phyloP scores from a whole-genome alignment of 2,329 filamentous ascomycete genomes.

The Didymella lethalis region DNA sequence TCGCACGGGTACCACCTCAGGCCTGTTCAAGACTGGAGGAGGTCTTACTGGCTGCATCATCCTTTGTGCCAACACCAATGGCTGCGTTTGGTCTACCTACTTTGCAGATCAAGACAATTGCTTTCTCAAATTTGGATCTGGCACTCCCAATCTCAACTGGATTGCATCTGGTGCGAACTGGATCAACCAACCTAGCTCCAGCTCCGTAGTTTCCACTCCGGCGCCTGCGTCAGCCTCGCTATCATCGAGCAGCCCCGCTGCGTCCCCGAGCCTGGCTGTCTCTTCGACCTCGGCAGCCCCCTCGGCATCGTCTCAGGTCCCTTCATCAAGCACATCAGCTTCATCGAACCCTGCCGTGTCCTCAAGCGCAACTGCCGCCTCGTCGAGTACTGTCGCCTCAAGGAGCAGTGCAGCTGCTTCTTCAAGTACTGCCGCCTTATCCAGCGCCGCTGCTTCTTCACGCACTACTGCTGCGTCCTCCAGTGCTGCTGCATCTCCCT shows the following conservation, averaged over 20 bases:
- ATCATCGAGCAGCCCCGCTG: no score
- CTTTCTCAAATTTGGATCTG: constrained; percentile 4
- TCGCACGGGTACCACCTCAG: neutral
- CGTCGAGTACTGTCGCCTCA: constrained; percentile 9
- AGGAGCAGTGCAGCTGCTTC: neutral
- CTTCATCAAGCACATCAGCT: constrained; percentile 2
- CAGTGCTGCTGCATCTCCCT: neutral
- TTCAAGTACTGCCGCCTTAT: neutral
- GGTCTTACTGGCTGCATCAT: neutral
- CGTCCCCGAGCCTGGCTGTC: neutral
- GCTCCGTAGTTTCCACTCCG: neutral
- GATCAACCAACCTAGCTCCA: neutral
- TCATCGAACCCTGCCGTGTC: neutral
- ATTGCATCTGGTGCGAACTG: constrained; percentile 1
- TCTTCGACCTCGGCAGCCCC: neutral
- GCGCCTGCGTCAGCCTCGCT: neutral
- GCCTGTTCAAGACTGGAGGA: neutral
- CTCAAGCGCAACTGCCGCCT: constrained; percentile 1
- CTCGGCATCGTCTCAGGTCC: neutral
- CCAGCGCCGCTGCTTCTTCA: neutral
- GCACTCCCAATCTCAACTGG: neutral
- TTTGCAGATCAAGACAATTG: neutral
- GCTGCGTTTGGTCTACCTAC: constrained; percentile 5
- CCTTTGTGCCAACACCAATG: constrained; percentile 1
- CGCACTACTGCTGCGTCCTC: no score